These are phyloP conservation scores for Hura crepitans DNA, from an alignment of 441 rosid species.

Conservation along the genomic window DNA sequence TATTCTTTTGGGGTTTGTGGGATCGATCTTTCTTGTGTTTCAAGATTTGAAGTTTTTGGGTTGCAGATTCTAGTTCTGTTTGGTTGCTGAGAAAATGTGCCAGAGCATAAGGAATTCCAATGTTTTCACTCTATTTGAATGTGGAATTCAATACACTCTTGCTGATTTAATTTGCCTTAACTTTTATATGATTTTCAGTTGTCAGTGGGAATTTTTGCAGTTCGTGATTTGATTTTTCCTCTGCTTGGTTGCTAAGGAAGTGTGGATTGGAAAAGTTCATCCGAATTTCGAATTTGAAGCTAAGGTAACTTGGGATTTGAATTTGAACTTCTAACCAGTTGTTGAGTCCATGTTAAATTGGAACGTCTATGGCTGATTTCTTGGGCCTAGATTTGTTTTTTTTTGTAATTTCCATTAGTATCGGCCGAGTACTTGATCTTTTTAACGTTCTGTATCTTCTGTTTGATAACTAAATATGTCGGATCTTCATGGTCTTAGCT, in stretches of 20 bases:
- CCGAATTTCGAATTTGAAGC: background rate
- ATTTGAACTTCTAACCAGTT: background rate
- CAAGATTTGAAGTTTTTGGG: background rate
- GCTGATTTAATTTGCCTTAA: background rate
- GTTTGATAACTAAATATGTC: background rate
- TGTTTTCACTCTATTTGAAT: background rate
- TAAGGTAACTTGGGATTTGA: background rate
- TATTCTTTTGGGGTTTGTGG: slow-evolving; percentile 11
- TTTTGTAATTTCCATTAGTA: background rate
- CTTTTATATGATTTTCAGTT: background rate
- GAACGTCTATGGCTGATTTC: background rate
- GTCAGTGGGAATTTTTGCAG: background rate
- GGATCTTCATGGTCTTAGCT: slow-evolving; percentile 11
- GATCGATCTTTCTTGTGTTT: slow-evolving; percentile 14
- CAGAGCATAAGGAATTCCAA: background rate
- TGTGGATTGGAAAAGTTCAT: slow-evolving; percentile 2
- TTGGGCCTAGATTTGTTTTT: slow-evolving; percentile 8
- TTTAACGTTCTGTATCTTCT: background rate
- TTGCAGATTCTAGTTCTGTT: background rate
- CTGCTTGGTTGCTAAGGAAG: slow-evolving; percentile 10
- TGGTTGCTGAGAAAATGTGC: slow-evolving; percentile 7
- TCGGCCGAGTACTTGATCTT: background rate
- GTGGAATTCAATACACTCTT: background rate
- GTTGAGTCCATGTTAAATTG: too few relatives aligned
- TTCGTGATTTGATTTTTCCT: slow-evolving; percentile 2